A percentile compares a stretch with the other conserved stretches of the same genome.
phyloP scores from a whole-genome alignment of 768 basidiomycete species.

The Cystobasidium ongulense region DNA sequence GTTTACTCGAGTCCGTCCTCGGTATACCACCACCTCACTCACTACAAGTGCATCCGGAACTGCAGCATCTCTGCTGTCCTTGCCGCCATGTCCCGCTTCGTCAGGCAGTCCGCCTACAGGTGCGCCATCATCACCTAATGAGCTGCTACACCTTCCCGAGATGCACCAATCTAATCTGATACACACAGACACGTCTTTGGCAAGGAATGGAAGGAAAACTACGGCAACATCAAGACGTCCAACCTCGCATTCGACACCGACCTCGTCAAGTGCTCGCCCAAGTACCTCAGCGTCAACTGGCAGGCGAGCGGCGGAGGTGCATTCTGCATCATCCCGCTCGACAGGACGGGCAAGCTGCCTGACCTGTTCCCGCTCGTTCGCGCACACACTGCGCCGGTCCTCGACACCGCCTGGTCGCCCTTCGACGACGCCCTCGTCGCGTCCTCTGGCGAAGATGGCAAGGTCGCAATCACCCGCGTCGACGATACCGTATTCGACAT shows the following conservation, averaged over 20 bases:
- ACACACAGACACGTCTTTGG: conserved; percentile 84
- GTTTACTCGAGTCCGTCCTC: too few relatives aligned
- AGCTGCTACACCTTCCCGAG: neutral
- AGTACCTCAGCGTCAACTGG: conserved; percentile 91
- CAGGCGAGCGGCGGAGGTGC: conserved; percentile 85
- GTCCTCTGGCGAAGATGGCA: conserved; percentile 88
- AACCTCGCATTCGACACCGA: conserved; percentile 52
- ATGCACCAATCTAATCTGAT: neutral
- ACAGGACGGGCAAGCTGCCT: conserved; percentile 55
- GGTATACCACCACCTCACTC: too few relatives aligned
- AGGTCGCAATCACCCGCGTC: conserved; percentile 84
- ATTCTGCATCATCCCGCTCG: conserved; percentile 83
- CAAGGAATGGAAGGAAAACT: conserved; percentile 45
- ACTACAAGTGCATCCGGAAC: neutral
- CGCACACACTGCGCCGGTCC: conserved; percentile 53
- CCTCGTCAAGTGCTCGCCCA: conserved; percentile 72
- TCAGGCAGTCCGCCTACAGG: conserved; percentile 4
- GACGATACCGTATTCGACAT: conserved; percentile 64
- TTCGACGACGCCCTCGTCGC: conserved; percentile 85
- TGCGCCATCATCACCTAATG: neutral
- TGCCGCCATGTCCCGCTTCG: conserved; percentile 3
- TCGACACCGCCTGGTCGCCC: conserved; percentile 95
- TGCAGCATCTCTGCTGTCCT: neutral
- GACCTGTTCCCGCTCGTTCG: conserved; percentile 87
- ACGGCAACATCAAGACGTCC: conserved; percentile 77